Base-by-base conservation (phyloP, 805 yeast species). In the Hanseniaspora jakobsenii region DNA sequence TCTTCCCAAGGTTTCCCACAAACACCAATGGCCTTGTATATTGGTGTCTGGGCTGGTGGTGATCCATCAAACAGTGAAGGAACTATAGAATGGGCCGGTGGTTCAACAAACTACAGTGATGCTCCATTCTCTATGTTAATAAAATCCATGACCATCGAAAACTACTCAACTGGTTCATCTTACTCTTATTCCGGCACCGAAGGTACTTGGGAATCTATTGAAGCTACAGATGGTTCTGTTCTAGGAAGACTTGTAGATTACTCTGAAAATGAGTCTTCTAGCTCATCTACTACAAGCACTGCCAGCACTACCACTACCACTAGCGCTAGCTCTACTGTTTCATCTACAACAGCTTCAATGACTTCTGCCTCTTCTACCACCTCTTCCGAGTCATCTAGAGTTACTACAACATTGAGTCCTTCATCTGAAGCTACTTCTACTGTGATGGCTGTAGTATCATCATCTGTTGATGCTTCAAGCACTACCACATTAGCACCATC, bases 21-120 rank as follows among this genome's bases (percentile, higher is more conserved):
- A 64, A 66, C 85, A n/a, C 96, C 96, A 38, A 83, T 86, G 87
- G 70, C 65, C 51, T 58, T 81, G 10, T 69, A 65, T 56, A 65
- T 74, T 49, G 89, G 91, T 51, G 63, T 76, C 26, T 81, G 91
- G 89, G 86, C 86, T 3, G 89, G 87, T 54, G 91, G 91, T 58
- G 86, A 80, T 59, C 65, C 81, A 23, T 52, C 65, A 21, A 79
- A 79, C 53, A 65, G 68, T 6, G 65, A 65, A 30, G 89, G 89
- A 39, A 79, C 87, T 2, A 78, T 81, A 47, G 75, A 74, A 54
- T 81, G 91, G 91, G 85, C 89, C 3, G 89, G 89, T 48, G 94
- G 93, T 47, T 48, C 52, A 16, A 75, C 85, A 12, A 78, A 81
- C 56, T 80, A 75, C 55, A 50, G 71, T 4, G 56, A 71, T 22